phyloP scores from a whole-genome alignment of 1,284 basidiomycete genomes.

The Amylostereum areolatum region DNA sequence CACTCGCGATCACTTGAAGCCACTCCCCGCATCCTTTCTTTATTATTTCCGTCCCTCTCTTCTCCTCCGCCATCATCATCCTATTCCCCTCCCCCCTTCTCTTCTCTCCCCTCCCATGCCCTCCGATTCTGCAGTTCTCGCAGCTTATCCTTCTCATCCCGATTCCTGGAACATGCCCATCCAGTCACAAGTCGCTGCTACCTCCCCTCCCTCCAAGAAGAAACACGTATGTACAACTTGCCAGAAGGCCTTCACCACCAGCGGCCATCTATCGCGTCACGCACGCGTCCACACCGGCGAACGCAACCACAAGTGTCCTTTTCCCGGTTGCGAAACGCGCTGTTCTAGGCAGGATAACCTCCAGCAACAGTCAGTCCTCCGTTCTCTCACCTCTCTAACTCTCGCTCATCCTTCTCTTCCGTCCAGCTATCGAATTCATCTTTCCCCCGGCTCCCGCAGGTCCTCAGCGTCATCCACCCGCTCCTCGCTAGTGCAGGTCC shows the following conservation, averaged over 20 bases:
- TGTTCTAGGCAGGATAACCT: conserved; percentile 79
- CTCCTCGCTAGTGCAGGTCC: conserved; percentile 25
- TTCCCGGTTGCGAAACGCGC: conserved; percentile 76
- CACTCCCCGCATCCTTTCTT: no score
- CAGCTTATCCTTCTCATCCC: conserved; percentile 3
- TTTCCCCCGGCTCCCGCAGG: conserved; percentile 64
- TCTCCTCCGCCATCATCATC: background rate
- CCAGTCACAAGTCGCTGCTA: background rate
- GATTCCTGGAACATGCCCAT: no score
- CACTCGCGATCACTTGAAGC: no score
- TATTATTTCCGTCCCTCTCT: background rate
- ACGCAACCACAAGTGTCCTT: conserved; percentile 75
- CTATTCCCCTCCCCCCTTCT: background rate
- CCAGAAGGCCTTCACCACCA: conserved; percentile 66
- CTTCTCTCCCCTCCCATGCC: background rate
- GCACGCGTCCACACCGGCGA: conserved; percentile 79
- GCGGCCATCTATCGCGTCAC: conserved; percentile 79
- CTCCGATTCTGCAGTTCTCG: background rate
- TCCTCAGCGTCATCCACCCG: conserved; percentile 46
- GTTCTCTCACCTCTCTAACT: conserved; percentile 1
- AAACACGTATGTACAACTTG: conserved; percentile 43
- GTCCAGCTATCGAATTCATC: conserved; percentile 62
- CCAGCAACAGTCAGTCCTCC: conserved; percentile 69
- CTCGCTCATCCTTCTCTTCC: background rate
- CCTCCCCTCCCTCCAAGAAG: conserved; percentile 20